Base-by-base conservation (phyloP, 2,329 filamentous ascomycete species). In the Meredithiella fracta region DNA sequence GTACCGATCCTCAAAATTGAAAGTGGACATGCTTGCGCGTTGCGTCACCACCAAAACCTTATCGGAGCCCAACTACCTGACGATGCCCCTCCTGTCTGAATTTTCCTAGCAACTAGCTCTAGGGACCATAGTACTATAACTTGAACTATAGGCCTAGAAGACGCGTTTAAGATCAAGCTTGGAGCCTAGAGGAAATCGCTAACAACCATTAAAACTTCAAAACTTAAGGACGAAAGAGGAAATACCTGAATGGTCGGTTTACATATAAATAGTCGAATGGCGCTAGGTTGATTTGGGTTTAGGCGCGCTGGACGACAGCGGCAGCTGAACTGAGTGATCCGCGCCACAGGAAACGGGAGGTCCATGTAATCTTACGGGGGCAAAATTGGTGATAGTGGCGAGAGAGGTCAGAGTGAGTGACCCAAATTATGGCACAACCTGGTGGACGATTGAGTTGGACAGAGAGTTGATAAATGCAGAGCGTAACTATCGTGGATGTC, bases 1-100 rank as follows among this genome's bases (percentile, higher is more conserved):
- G 29, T 51, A 26, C 49, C 49, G 25, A 51, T 51, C 29, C 29
- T 51, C 26, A 15, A 51, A 51, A 51, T 51, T 51, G 11, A 14
- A 51, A 34, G 29, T 51, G n/a, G 29, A 34, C 23, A 2, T 26
- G 47, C 23, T 29, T 51, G 47, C 7, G 47, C 20, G 25, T 51
- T 44, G 17, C 40, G 14, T 44, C 40, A 44, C 11, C 40, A 44
- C 40, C 15, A 44, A 22, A 44, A 20, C 40, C 20, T 9, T 8
- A 44, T 22, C 3, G 2, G n/a, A n/a, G 15, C 40, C 11, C 15
- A 2, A 44, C 8, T 20, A 44, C 15, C 40, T 20, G 20, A 20
- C 20, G 7, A 22, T n/a, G 15, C 40, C 40, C 11, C 40, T 44
- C 11, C 15, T 34, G 29, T 34, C n/a, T 3, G 20, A 20, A 7